Evolutionary conservation across 768 basidiomycete species (phyloP), one percentile per base, ranked within the genome.

Genomic region (Solioccasus polychromus): DNA sequence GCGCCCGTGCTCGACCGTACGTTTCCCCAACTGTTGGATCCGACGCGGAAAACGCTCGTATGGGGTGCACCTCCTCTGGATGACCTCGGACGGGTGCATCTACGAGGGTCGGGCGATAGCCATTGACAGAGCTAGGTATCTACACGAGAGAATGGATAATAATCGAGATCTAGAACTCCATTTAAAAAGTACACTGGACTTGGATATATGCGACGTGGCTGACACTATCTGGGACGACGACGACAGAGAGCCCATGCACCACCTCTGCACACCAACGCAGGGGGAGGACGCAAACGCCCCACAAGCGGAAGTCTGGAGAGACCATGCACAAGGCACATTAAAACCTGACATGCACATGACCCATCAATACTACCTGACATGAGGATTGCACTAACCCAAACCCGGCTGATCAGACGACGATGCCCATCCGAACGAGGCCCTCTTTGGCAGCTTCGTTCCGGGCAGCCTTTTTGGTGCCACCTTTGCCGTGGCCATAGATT

Each of bases 401-500:
- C 47, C 43, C 17, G 14, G 19, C 1, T 17, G 2, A 30, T 58
- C 32, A 77, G 38, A 80, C 78, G 32, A 68, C 50, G 37, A 86
- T 71, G 2, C 80, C 83, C 62, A 90, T 53, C 45, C 67, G 74
- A 57, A 70, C 62, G 50, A 90, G 70, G 3, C 85, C 88, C 53
- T 80, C 70, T 63, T 87, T 89, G 24, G 88, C 88, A 5, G 88
- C 88, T 59, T 88, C 88, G 57, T 89, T 88, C 59, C 83, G 74
- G 2, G 88, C 88, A 2, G 78, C 76, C 62, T 83, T 87, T 75
- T 91, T 92, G 32, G 85, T 89, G 52, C 75, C 78, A 9, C 86
- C 88, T 44, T 68, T 73, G 1, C 88, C 88, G 11, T 60, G 60
- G 5, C 86, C 88, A 66, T 75, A 74, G 37, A 74, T 67, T 43